phyloP scores from a whole-genome alignment of 1,139 yeast species.

The Candida labiduridarum region DNA sequence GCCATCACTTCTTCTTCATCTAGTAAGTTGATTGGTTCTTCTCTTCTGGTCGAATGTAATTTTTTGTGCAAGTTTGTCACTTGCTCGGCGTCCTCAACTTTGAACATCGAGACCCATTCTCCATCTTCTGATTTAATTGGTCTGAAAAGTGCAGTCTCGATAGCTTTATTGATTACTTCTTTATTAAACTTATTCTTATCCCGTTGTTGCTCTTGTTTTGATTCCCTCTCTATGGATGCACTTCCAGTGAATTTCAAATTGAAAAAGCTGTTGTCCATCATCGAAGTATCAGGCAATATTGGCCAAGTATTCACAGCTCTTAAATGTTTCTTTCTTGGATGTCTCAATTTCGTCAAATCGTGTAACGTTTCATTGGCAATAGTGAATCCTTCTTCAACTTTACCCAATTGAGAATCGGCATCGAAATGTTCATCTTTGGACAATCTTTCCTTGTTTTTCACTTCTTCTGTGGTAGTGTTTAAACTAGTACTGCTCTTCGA shows the following conservation, averaged over 20 bases:
- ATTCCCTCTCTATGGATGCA: constrained; percentile 59
- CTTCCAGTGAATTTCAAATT: constrained; percentile 79
- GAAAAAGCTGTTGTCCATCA: constrained; percentile 77
- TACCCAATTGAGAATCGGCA: constrained; percentile 63
- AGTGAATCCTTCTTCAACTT: constrained; percentile 80
- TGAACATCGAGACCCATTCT: constrained; percentile 82
- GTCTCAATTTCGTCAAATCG: constrained; percentile 53
- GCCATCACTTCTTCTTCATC: constrained; percentile 43
- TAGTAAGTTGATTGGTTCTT: constrained; percentile 44
- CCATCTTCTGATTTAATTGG: constrained; percentile 75
- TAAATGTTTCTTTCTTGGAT: constrained; percentile 75
- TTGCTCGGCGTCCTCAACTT: constrained; percentile 30
- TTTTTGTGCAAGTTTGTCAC: constrained; percentile 42
- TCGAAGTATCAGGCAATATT: constrained; percentile 84
- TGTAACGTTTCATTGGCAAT: constrained; percentile 51
- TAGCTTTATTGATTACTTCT: constrained; percentile 42
- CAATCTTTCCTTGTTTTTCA: constrained; percentile 21
- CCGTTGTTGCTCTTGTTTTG: constrained; percentile 42
- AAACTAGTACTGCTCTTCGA: constrained; percentile 20
- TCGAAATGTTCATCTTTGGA: constrained; percentile 40
- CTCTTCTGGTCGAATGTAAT: constrained; percentile 54
- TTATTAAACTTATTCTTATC: constrained; percentile 41
- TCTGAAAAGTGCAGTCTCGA: constrained; percentile 69
- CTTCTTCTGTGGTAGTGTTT: constrained; percentile 16
- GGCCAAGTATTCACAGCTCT: constrained; percentile 82